Evolutionary conservation across 108 stramenopile species (phyloP).

Genomic region (Asterionellopsis glacialis): DNA sequence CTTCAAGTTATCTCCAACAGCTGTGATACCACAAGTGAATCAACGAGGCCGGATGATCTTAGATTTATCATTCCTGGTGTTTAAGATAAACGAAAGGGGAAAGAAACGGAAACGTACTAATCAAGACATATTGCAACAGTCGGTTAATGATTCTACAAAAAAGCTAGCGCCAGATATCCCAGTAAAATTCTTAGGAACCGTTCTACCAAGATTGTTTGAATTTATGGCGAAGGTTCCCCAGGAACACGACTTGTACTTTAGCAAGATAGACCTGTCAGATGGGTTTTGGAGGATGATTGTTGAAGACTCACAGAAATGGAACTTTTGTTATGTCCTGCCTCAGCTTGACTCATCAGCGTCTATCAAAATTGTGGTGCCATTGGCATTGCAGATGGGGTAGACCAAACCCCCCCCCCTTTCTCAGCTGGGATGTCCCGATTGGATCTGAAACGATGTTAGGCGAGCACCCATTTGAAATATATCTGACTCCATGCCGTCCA

Average conservation of each 20-base stretch:
- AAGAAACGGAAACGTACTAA: too few species aligned
- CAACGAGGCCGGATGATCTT: too few species aligned
- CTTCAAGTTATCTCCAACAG: constrained; percentile 2
- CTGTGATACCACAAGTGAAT: background rate
- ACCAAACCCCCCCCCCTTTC: too few species aligned
- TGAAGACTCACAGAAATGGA: background rate
- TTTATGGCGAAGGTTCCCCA: background rate
- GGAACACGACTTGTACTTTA: background rate
- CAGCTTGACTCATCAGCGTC: background rate
- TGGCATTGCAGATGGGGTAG: too few species aligned
- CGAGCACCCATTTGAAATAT: too few species aligned
- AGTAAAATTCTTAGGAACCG: background rate
- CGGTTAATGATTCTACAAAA: too few species aligned
- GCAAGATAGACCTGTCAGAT: background rate
- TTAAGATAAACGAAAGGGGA: too few species aligned
- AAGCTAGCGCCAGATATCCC: background rate
- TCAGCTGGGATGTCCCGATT: too few species aligned
- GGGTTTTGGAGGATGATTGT: constrained; percentile 1
- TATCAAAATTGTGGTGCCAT: background rate
- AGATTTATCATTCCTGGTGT: too few species aligned
- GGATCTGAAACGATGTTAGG: too few species aligned
- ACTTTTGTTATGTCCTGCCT: background rate
- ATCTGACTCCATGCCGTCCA: too few species aligned
- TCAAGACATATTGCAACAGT: too few species aligned
- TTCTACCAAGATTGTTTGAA: background rate